These are phyloP conservation scores for Cenchrus fungigraminus DNA, from an alignment of 176 grass and related monocot genomes.

Conservation along the genomic window DNA sequence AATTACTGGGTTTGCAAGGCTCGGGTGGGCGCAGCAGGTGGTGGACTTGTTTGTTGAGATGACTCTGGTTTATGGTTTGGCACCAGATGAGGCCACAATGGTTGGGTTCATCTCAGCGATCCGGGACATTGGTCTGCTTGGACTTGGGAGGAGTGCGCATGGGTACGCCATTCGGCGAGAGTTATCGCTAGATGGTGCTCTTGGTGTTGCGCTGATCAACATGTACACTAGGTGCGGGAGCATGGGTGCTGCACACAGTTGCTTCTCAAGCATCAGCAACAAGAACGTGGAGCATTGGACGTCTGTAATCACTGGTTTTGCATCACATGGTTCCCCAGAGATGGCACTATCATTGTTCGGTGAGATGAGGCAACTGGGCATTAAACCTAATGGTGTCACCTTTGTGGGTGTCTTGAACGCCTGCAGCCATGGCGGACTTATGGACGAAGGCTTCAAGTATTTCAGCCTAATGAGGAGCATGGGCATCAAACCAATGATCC, in stretches of 20 bases:
- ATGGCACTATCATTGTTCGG: constrained; percentile 42
- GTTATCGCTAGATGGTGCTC: constrained; percentile 44
- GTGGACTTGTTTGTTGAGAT: constrained; percentile 54
- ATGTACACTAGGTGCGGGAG: constrained; percentile 64
- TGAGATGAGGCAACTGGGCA: constrained; percentile 42
- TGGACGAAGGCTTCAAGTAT: constrained; percentile 55
- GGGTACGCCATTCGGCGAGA: constrained; percentile 31
- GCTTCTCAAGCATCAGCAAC: constrained; percentile 42
- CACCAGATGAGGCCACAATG: constrained; percentile 50
- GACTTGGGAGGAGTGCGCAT: constrained; percentile 40
- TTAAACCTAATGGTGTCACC: constrained; percentile 58
- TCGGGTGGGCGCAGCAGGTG: constrained; percentile 39
- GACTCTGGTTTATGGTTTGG: constrained; percentile 38
- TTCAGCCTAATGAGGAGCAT: constrained; percentile 60
- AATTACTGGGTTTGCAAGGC: constrained; percentile 37
- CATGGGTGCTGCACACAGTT: constrained; percentile 39
- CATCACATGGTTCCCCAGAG: constrained; percentile 50
- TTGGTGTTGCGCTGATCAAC: constrained; percentile 51
- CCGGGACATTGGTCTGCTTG: constrained; percentile 43
- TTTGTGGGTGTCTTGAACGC: constrained; percentile 61
- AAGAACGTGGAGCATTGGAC: constrained; percentile 68
- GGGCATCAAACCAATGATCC: constrained; percentile 46
- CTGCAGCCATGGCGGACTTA: constrained; percentile 61
- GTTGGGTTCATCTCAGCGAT: constrained; percentile 30
- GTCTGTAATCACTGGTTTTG: constrained; percentile 47